Evolutionary conservation across 441 rosid species (phyloP).

Genomic region (Euphorbia corollata): DNA sequence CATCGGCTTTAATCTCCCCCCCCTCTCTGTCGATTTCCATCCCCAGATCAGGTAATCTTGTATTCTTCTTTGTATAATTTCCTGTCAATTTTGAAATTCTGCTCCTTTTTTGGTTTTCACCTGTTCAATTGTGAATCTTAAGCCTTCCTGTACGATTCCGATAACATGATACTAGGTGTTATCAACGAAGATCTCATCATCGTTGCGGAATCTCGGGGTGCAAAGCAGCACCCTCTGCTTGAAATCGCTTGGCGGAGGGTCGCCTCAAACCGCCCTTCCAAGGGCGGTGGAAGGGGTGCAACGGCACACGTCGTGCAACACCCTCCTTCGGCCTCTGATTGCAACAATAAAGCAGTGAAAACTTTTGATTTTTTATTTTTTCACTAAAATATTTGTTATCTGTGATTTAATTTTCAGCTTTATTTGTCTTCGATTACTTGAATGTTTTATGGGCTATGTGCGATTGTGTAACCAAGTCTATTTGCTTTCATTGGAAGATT

Average conservation of each 20-base stretch:
- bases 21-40: background rate
- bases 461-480: background rate
- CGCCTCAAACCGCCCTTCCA: background rate
- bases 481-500: background rate
- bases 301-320: background rate
- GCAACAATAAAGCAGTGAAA: background rate
- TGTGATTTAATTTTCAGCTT: background rate
- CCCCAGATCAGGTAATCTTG: background rate
- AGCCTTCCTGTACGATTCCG: background rate
- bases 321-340: background rate
- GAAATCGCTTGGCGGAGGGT: background rate
- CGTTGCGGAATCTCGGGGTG: background rate
- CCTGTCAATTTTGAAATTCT: background rate
- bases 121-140: background rate
- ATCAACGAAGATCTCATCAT: background rate
- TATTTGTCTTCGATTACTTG: background rate
- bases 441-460: background rate
- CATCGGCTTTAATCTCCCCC: background rate
- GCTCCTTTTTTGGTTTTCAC: background rate
- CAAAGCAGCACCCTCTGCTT: background rate
- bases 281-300: background rate
- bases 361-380: background rate
- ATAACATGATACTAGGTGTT: background rate
- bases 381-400: background rate
- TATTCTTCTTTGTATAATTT: background rate